Evolutionary conservation across 108 stramenopile genomes (phyloP).

Genomic region (Poteriospumella lacustris): DNA sequence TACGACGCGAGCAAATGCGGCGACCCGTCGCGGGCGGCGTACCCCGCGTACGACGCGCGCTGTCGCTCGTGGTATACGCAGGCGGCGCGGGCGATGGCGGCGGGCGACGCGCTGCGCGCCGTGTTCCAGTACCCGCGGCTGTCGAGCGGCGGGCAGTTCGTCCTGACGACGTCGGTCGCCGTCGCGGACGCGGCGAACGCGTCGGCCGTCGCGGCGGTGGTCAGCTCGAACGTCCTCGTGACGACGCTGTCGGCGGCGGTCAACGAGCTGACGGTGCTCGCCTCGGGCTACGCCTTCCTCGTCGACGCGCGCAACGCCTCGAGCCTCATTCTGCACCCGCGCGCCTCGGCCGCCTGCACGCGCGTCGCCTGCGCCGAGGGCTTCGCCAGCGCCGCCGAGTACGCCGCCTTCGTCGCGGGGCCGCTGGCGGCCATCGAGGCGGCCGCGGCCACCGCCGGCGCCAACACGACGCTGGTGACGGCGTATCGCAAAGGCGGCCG

Average conservation of each 20-base stretch:
- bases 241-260: background rate
- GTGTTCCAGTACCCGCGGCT: background rate
- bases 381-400: background rate
- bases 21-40: background rate
- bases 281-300: background rate
- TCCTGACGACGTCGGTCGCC: background rate
- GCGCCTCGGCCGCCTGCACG: background rate
- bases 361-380: background rate
- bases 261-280: background rate
- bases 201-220: background rate
- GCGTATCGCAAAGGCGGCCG: background rate
- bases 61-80: slow-evolving; percentile 10
- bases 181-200: background rate
- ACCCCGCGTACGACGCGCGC: background rate
- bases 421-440: background rate
- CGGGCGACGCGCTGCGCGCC: background rate
- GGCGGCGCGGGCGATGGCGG: too few relatives aligned
- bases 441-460: too few relatives aligned
- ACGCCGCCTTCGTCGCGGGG: background rate
- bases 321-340: background rate
- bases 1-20: background rate
- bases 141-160: background rate
- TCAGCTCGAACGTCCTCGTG: background rate
- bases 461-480: too few relatives aligned
- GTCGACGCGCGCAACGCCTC: background rate